A percentile compares a stretch with the other conserved stretches of the same genome.
These are phyloP conservation scores for Calonectria pteridis DNA, from an alignment of 2,329 filamentous ascomycete genomes.

Conservation along the genomic window DNA sequence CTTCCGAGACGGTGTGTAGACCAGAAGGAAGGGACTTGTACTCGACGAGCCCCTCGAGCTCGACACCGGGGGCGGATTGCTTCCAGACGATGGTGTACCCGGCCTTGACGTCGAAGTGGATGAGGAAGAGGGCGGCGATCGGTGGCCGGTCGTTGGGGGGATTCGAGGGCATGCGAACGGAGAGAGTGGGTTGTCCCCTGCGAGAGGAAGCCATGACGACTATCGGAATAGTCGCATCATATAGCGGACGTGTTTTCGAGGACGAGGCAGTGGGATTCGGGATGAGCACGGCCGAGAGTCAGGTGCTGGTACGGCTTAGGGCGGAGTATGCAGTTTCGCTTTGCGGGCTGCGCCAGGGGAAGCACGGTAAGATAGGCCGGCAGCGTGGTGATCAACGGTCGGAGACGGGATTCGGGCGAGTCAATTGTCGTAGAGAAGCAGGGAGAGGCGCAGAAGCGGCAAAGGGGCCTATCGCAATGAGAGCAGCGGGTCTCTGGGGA, in stretches of 20 bases:
- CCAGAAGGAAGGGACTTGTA: conserved; percentile 97
- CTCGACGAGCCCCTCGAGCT: conserved; percentile 89
- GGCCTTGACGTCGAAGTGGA: conserved; percentile 92
- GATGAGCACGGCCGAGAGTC: background rate
- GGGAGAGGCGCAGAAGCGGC: background rate
- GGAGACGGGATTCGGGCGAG: background rate
- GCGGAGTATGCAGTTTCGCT: background rate
- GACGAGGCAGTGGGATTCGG: background rate
- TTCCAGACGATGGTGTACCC: conserved; percentile 95
- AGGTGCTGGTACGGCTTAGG: background rate
- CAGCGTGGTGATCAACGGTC: background rate
- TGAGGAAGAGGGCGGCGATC: conserved; percentile 85
- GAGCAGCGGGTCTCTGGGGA: conserved; percentile 13
- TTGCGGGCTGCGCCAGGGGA: background rate
- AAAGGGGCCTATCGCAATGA: conserved; percentile 25
- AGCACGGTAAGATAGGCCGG: background rate
- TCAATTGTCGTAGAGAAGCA: conserved; percentile 23
- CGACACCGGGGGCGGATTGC: conserved; percentile 74
- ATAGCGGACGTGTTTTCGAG: conserved; percentile 20
- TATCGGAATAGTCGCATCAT: conserved; percentile 46
- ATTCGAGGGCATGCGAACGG: conserved; percentile 50
- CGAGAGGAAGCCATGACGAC: conserved; percentile 56
- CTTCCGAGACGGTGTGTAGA: conserved; percentile 86
- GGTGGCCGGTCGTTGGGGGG: conserved; percentile 49
- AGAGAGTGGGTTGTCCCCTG: conserved; percentile 55